These are phyloP conservation scores for Yamadazyma blattariae DNA, from an alignment of 1,139 yeast genomes.

Conservation along the genomic window DNA sequence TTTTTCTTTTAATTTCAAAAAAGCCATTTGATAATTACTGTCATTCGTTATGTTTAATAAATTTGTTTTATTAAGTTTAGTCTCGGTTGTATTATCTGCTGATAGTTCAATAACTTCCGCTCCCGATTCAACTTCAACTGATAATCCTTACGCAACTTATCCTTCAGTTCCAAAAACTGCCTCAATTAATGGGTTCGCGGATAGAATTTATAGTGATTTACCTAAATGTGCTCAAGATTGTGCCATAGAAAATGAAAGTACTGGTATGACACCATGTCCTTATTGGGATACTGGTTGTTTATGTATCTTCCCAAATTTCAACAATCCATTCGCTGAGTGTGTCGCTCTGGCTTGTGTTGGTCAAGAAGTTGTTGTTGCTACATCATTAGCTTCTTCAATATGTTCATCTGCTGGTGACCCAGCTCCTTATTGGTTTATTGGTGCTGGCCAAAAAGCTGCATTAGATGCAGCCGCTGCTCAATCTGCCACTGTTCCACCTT, in stretches of 20 bases:
- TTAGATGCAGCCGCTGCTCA: conserved; percentile 11
- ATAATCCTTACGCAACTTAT: conserved; percentile 23
- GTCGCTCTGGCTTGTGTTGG: conserved; percentile 28
- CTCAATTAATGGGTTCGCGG: conserved; percentile 41
- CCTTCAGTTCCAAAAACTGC: conserved; percentile 41
- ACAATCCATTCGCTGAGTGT: conserved; percentile 27
- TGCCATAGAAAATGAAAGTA: conserved; percentile 16
- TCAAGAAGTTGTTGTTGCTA: conserved; percentile 19
- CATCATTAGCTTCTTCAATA: conserved; percentile 24
- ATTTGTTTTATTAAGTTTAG: not conserved
- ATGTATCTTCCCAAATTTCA: conserved; percentile 32
- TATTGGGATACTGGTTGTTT: conserved; percentile 41
- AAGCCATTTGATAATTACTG: too few species aligned
- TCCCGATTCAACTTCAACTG: conserved; percentile 16
- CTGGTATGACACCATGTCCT: conserved; percentile 35
- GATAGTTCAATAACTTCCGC: conserved; percentile 6
- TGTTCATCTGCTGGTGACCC: conserved; percentile 28
- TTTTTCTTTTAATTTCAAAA: too few species aligned
- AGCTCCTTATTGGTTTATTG: conserved; percentile 24
- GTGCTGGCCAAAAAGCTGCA: conserved; percentile 14
- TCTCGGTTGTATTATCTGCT: not conserved
- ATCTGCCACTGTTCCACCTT: conserved; percentile 2
- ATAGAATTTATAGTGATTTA: conserved; percentile 26
- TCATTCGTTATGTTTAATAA: conserved; percentile 3
- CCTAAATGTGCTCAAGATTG: conserved; percentile 31